These are phyloP conservation scores for Aurinia saxatilis DNA, from an alignment of 345 rosid species.

Conservation along the genomic window DNA sequence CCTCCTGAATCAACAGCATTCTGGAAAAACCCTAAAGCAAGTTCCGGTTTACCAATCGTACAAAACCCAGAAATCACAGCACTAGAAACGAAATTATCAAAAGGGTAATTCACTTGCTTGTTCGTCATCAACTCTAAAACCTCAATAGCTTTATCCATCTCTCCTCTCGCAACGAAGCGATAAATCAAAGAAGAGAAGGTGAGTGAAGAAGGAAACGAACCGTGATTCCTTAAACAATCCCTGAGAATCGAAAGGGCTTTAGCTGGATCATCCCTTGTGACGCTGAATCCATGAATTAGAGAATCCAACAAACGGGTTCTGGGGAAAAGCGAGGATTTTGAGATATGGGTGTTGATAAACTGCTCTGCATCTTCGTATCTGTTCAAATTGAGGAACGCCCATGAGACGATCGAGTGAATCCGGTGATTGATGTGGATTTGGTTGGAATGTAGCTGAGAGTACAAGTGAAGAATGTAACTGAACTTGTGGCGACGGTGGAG, in stretches of 20 bases:
- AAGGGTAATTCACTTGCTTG: slow-evolving; percentile 42
- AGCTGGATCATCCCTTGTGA: slow-evolving; percentile 35
- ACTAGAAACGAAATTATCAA: slow-evolving; percentile 65
- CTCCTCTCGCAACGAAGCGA: slow-evolving; percentile 42
- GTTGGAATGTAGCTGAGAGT: slow-evolving; percentile 21
- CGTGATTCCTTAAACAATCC: slow-evolving; percentile 39
- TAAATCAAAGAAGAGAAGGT: slow-evolving; percentile 50
- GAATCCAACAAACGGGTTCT: slow-evolving; percentile 38
- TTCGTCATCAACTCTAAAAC: slow-evolving; percentile 57
- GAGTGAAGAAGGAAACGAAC: slow-evolving; percentile 54
- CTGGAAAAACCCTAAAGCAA: slow-evolving; percentile 50
- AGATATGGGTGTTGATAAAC: slow-evolving; percentile 37
- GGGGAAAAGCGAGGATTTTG: slow-evolving; percentile 31
- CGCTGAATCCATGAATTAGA: slow-evolving; percentile 44
- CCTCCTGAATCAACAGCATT: slow-evolving; percentile 40
- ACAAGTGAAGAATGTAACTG: slow-evolving; percentile 12
- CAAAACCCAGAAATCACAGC: slow-evolving; percentile 61
- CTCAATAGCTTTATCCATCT: slow-evolving; percentile 50
- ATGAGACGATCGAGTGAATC: slow-evolving; percentile 40
- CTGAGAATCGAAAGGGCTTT: slow-evolving; percentile 41
- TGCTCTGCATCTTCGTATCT: slow-evolving; percentile 53
- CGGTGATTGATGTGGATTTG: slow-evolving; percentile 15
- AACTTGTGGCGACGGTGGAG: slow-evolving; percentile 20
- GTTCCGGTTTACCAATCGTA: slow-evolving; percentile 58
- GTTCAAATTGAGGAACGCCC: slow-evolving; percentile 47